Conservation (phyloP, 768 basidiomycete genomes). For the Hirschioporus abietinus region DNA sequence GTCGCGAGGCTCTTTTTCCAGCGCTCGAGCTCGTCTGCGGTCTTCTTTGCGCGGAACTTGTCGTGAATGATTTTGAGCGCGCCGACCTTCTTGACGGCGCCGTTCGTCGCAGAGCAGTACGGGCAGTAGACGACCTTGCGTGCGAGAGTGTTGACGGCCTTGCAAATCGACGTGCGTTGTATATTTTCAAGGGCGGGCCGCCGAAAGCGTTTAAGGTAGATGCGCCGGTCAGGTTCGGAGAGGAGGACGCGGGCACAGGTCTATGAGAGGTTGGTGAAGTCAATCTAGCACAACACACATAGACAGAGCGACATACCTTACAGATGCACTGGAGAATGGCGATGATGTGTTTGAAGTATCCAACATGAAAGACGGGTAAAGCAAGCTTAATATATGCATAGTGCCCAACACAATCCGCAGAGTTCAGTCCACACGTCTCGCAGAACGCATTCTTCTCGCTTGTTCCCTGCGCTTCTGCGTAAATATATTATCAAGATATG, state of each 20-base stretch:
- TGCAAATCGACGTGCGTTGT: constrained; percentile 74
- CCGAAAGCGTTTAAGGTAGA: constrained; percentile 86
- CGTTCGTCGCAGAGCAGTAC: constrained; percentile 90
- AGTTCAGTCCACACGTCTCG: constrained; percentile 89
- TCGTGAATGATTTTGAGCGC: constrained; percentile 96
- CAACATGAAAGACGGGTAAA: constrained; percentile 97
- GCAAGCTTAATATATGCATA: constrained; percentile 98
- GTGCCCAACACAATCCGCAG: constrained; percentile 95
- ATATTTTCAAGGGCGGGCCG: constrained; percentile 91
- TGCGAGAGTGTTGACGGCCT: constrained; percentile 79
- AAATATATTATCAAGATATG: not conserved
- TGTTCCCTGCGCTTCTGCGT: constrained; percentile 69
- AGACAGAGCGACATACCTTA: constrained; percentile 57
- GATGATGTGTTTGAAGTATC: constrained; percentile 96
- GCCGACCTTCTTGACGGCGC: constrained; percentile 92
- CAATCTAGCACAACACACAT: constrained; percentile 7
- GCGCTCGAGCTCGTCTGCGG: constrained; percentile 80
- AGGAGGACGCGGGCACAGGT: constrained; percentile 92
- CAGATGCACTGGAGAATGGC: constrained; percentile 92
- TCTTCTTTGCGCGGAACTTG: constrained; percentile 93
- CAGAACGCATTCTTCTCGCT: constrained; percentile 90
- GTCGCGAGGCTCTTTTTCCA: constrained; percentile 78
- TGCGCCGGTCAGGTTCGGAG: constrained; percentile 79
- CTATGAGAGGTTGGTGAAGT: constrained; percentile 16
- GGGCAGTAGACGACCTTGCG: constrained; percentile 91